Conservation (phyloP, 2,329 filamentous ascomycete genomes). For the Apiospora saccharicola region DNA sequence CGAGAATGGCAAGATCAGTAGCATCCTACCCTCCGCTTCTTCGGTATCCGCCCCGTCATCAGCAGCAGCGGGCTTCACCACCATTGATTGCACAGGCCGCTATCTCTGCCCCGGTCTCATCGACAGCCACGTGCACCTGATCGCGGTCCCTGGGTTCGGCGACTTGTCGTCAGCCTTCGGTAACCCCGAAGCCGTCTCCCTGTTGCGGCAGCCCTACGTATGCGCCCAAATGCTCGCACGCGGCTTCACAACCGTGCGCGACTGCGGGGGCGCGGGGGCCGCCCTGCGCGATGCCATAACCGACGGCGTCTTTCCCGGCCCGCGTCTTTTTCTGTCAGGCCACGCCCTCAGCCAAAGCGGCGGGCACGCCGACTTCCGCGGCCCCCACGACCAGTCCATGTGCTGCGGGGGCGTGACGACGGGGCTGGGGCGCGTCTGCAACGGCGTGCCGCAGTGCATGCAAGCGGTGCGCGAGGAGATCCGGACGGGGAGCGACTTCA, state of each 20-base stretch:
- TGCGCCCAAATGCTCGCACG: slow-evolving; percentile 55
- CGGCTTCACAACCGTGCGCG: slow-evolving; percentile 61
- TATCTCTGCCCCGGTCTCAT: slow-evolving; percentile 31
- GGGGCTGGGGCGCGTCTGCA: slow-evolving; percentile 52
- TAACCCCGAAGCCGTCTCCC: slow-evolving; percentile 38
- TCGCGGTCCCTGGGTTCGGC: slow-evolving; percentile 35
- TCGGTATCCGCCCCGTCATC: slow-evolving; percentile 22
- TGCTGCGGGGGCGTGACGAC: slow-evolving; percentile 54
- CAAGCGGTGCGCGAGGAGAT: slow-evolving; percentile 58
- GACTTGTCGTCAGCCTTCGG: slow-evolving; percentile 35
- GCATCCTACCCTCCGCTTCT: slow-evolving; percentile 27
- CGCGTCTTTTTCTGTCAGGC: slow-evolving; percentile 58
- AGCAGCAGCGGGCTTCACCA: slow-evolving; percentile 21
- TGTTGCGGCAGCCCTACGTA: slow-evolving; percentile 52
- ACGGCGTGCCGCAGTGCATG: slow-evolving; percentile 59
- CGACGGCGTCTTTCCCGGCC: slow-evolving; percentile 57
- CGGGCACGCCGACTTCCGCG: slow-evolving; percentile 57
- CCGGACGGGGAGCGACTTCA: slow-evolving; percentile 58
- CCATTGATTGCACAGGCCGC: slow-evolving; percentile 31
- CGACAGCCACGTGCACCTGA: slow-evolving; percentile 37
- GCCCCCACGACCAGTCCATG: slow-evolving; percentile 48
- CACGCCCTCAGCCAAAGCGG: slow-evolving; percentile 59
- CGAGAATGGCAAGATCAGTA: slow-evolving; percentile 32
- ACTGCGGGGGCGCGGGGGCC: slow-evolving; percentile 58
- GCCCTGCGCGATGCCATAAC: slow-evolving; percentile 58